Percentiles rank a stretch among this genome's conserved stretches.
Evolutionary conservation across 148 eudicot species (phyloP).

Genomic region (Rhododendron molle): DNA sequence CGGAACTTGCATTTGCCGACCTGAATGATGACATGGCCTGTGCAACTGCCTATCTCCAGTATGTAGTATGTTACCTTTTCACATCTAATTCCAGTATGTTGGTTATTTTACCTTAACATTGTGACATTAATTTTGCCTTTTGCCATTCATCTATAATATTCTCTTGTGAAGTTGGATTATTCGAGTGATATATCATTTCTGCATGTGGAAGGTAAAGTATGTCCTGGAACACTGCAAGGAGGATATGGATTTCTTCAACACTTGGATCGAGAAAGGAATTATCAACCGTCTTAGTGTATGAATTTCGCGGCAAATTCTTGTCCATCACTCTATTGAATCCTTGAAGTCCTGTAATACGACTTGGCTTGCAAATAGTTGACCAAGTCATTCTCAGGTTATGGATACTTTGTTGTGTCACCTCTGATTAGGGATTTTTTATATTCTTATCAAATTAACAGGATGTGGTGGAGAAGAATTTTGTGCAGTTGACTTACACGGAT

Average conservation of each 20-base stretch:
- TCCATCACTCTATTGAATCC: background rate
- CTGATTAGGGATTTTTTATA: background rate
- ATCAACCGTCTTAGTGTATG: slow-evolving; percentile 72
- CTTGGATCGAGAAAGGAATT: slow-evolving; percentile 98
- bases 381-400: background rate
- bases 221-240: slow-evolving; percentile 95
- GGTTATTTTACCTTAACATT: background rate
- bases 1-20: slow-evolving; percentile 98
- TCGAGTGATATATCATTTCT: slow-evolving; percentile 5
- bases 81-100: slow-evolving; percentile 17
- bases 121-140: background rate
- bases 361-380: background rate
- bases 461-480: slow-evolving; percentile 79
- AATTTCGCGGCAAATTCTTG: slow-evolving; percentile 7
- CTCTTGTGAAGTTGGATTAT: background rate
- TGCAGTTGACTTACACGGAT: slow-evolving; percentile 93
- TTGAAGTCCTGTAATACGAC: background rate
- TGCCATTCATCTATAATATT: background rate
- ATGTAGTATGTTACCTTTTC: slow-evolving; percentile 87
- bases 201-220: slow-evolving; percentile 61
- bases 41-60: slow-evolving; percentile 99
- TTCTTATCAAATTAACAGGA: slow-evolving; percentile 48
- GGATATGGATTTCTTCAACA: slow-evolving; percentile 96
- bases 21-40: slow-evolving; percentile 99
- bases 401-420: background rate